These are phyloP conservation scores for Echium plantagineum DNA, from an alignment of 257 asterid species.

Conservation along the genomic window DNA sequence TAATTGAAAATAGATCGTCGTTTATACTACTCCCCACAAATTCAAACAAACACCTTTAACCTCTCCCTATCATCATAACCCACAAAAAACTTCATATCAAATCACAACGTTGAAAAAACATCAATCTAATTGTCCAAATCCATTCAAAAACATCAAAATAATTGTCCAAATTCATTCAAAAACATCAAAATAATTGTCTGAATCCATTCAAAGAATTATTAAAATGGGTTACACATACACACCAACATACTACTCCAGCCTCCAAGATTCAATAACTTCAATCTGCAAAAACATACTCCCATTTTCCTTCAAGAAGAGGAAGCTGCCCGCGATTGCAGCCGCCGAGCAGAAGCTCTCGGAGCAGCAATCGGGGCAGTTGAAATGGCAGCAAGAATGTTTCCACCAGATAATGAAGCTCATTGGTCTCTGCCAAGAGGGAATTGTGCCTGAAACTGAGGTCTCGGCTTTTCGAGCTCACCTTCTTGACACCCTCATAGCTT, in stretches of 20 bases:
- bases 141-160: neutral
- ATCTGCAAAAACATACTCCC: slow-evolving; percentile 81
- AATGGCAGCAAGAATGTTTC: slow-evolving; percentile 96
- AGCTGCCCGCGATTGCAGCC: slow-evolving; percentile 74
- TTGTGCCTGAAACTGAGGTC: slow-evolving; percentile 64
- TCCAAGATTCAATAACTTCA: slow-evolving; percentile 79
- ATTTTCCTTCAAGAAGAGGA: slow-evolving; percentile 72
- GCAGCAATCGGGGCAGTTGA: slow-evolving; percentile 82
- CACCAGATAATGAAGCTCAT: slow-evolving; percentile 80
- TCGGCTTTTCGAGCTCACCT: slow-evolving; percentile 66
- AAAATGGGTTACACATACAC: slow-evolving; percentile 68
- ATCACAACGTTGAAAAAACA: too few species aligned
- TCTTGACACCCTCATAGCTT: slow-evolving; percentile 53
- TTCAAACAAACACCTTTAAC: too few species aligned
- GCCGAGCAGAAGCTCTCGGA: slow-evolving; percentile 77
- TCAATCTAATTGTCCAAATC: too few species aligned
- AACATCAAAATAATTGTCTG: too few species aligned
- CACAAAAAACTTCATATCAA: too few species aligned
- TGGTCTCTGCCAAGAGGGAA: slow-evolving; percentile 78
- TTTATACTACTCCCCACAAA: too few species aligned
- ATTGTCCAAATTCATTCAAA: neutral
- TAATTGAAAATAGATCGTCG: too few species aligned
- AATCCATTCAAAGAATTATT: neutral
- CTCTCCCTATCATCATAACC: too few species aligned
- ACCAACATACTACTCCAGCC: slow-evolving; percentile 72